Evolutionary conservation across 1,284 basidiomycete genomes (phyloP), one percentile per base, ranked within the genome.

Genomic region (Ceratobasidium sp.): DNA sequence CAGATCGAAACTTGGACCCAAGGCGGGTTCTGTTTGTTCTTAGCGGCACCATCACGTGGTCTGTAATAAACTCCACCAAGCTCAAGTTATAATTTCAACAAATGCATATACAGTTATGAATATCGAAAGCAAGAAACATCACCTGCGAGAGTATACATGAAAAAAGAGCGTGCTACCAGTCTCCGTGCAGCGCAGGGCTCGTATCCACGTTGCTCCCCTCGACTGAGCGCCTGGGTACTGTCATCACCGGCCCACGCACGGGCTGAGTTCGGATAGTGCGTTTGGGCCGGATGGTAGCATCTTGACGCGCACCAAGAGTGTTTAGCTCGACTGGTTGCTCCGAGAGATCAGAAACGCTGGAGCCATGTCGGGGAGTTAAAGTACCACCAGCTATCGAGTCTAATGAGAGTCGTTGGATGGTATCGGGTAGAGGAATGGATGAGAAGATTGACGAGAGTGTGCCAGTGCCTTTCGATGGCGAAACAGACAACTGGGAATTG

Each of bases 101-200:
- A 59, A 49, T 71, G 68, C 68, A 71, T 59, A 71, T 71, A 71
- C 68, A 71, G 29, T 59, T 71, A 71, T 43, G 64, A 71, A 71
- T 71, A 71, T 71, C 37, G 68, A 61, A 58, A 71, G 49, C 54
- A 43, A 59, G 29, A 49, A 5, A 56, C 24, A 46, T 63, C 61
- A 61, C 68, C 68, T 71, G 56, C 0, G 39, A 53, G 27, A 49
- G 16, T 29, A 24, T 4, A 24, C 31, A 49, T 19, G 29, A 54
- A 48, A 22, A 58, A 71, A 13, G 31, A 37, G 22, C 3, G 27
- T 39, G 37, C 68, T 71, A 71, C 68, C 68, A 71, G n/a, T 71
- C 68, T 11, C 59, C 68, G 27, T 71, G 22, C 2, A 66, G 9
- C 13, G 54, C 1, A 8, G 41, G 37, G 24, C 54, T 34, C 6